Conservation (phyloP, 1,284 basidiomycete species). For the Apiotrichum laibachii region DNA sequence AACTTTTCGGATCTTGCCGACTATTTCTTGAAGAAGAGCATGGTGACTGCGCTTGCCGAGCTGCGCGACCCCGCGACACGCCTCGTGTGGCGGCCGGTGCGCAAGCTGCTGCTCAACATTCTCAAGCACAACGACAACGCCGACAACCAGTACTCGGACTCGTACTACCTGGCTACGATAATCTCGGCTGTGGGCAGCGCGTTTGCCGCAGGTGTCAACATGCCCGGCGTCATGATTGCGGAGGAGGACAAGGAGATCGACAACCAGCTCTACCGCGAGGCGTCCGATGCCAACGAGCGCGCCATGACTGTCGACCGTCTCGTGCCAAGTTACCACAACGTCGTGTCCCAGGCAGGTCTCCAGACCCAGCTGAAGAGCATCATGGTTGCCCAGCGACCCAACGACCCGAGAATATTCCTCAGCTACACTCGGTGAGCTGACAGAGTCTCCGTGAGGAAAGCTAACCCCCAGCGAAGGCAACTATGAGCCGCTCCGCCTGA, state of each 20-base stretch:
- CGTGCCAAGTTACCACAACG: constrained; percentile 91
- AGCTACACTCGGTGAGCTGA: constrained; percentile 73
- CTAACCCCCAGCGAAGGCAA: constrained; percentile 73
- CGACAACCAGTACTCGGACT: constrained; percentile 85
- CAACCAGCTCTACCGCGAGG: constrained; percentile 62
- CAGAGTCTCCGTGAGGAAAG: too few relatives aligned
- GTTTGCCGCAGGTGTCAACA: constrained; percentile 32
- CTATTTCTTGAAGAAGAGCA: constrained; percentile 82
- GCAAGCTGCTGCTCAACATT: constrained; percentile 85
- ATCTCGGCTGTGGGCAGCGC: constrained; percentile 71
- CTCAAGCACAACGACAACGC: constrained; percentile 94
- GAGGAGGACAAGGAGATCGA: constrained; percentile 27
- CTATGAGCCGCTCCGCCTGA: constrained; percentile 82
- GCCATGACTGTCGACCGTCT: constrained; percentile 92
- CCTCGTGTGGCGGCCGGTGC: constrained; percentile 71
- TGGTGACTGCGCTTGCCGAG: constrained; percentile 38
- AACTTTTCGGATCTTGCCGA: constrained; percentile 88
- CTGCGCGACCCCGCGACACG: constrained; percentile 36
- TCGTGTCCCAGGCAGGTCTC: constrained; percentile 83
- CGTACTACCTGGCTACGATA: constrained; percentile 82
- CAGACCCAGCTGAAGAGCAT: constrained; percentile 82
- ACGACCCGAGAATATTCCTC: constrained; percentile 78
- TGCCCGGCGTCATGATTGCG: constrained; percentile 7
- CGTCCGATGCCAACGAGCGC: constrained; percentile 76
- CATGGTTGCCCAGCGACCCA: constrained; percentile 74